Conservation (phyloP, 2,329 filamentous ascomycete genomes). For the Microascus cirrosus region DNA sequence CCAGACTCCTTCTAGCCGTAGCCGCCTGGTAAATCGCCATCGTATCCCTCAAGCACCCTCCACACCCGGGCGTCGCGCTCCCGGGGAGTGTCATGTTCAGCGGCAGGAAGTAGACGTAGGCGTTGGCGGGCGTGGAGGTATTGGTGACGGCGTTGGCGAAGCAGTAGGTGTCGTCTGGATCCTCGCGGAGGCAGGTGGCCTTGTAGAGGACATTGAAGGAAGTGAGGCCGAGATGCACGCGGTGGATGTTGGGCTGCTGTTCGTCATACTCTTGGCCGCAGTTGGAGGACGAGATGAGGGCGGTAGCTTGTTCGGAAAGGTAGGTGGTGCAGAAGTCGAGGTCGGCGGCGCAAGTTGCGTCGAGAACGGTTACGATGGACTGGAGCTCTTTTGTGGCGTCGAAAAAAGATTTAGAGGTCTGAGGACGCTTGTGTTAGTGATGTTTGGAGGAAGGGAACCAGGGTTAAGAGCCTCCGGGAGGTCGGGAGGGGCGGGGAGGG, state of each 20-base stretch:
- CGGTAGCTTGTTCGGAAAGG: slow-evolving; percentile 52
- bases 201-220: slow-evolving; percentile 71
- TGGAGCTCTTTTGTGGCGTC: slow-evolving; percentile 59
- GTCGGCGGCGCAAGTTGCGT: slow-evolving; percentile 64
- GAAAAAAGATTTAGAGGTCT: slow-evolving; percentile 83
- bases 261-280: slow-evolving; percentile 62
- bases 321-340: slow-evolving; percentile 52
- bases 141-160: slow-evolving; percentile 82
- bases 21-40: slow-evolving; percentile 72
- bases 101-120: slow-evolving; percentile 77
- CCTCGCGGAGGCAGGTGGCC: slow-evolving; percentile 64
- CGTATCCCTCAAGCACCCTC: slow-evolving; percentile 62
- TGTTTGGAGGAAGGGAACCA: neutral
- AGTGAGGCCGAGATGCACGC: slow-evolving; percentile 65
- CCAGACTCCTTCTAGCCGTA: slow-evolving; percentile 52
- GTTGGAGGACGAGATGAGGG: slow-evolving; percentile 49
- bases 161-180: slow-evolving; percentile 53
- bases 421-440: slow-evolving; percentile 6
- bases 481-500: neutral
- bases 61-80: slow-evolving; percentile 62
- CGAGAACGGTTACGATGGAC: slow-evolving; percentile 65
- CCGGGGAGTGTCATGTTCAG: slow-evolving; percentile 61
- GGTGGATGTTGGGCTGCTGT: slow-evolving; percentile 58
- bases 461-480: too few relatives aligned
- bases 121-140: slow-evolving; percentile 53